These are phyloP conservation scores for Dryadomyces sulphureus DNA, from an alignment of 2,329 filamentous ascomycete genomes.

Conservation along the genomic window DNA sequence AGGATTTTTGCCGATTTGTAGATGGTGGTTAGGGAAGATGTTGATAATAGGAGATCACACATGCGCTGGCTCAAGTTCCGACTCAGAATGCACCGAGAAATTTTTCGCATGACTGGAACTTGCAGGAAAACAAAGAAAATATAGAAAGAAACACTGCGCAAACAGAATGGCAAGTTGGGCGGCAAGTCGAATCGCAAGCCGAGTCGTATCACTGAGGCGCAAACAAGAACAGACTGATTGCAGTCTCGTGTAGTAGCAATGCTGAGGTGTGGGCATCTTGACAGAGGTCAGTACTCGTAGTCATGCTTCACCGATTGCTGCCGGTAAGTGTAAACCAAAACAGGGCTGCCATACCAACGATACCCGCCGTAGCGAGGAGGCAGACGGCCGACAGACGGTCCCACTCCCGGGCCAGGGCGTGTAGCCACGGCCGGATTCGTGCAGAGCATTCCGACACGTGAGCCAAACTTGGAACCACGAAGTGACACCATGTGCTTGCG, in stretches of 20 bases:
- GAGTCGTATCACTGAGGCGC: not conserved
- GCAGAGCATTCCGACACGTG: slow-evolving; percentile 96
- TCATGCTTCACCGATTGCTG: too few species aligned
- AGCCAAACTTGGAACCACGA: slow-evolving; percentile 94
- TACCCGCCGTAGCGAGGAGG: slow-evolving; percentile 45
- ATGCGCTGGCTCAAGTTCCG: slow-evolving; percentile 15
- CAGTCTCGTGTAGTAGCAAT: not conserved
- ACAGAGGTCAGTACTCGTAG: too few species aligned
- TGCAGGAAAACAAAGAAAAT: slow-evolving; percentile 5
- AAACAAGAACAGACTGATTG: not conserved
- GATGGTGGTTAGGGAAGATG: slow-evolving; percentile 22
- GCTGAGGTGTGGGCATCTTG: too few species aligned
- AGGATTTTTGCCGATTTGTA: slow-evolving; percentile 24
- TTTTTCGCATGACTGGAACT: slow-evolving; percentile 6
- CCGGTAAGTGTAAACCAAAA: not conserved
- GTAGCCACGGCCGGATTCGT: slow-evolving; percentile 85
- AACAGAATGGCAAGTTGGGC: not conserved
- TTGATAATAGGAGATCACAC: slow-evolving; percentile 19
- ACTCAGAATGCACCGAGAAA: slow-evolving; percentile 14
- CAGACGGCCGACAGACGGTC: slow-evolving; percentile 47
- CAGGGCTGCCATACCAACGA: slow-evolving; percentile 24
- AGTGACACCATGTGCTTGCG: slow-evolving; percentile 99
- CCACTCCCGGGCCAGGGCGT: slow-evolving; percentile 71
- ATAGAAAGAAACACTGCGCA: not conserved
- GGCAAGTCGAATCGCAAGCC: not conserved